Evolutionary conservation across 1,284 basidiomycete species (phyloP).

Genomic region (Boletellus deceptivus): DNA sequence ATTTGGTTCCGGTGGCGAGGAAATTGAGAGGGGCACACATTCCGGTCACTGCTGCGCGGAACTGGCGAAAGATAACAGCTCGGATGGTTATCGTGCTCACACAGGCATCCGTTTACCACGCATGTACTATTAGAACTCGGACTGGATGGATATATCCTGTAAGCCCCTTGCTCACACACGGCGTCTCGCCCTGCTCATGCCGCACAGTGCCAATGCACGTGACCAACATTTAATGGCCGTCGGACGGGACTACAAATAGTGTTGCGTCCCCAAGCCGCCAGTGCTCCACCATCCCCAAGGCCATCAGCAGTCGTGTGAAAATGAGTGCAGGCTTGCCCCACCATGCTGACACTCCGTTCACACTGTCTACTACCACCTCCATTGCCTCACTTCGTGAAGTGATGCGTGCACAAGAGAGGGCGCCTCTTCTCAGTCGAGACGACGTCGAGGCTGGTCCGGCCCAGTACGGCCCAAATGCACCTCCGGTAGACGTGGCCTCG

Average conservation of each 20-base stretch:
- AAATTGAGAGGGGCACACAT: not conserved
- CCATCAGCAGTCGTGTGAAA: not conserved
- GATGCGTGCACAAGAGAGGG: conserved; percentile 19
- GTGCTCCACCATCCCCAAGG: not conserved
- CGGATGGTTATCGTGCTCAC: no score
- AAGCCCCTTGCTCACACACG: no score
- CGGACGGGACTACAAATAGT: not conserved
- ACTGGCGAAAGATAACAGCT: no score
- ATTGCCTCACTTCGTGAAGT: conserved; percentile 29
- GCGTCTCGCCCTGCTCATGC: no score
- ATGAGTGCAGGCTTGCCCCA: conserved; percentile 15
- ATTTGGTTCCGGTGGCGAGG: conserved; percentile 32
- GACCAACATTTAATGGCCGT: conserved; percentile 1
- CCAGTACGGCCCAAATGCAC: conserved; percentile 19
- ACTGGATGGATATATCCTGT: no score
- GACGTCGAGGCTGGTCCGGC: conserved; percentile 29
- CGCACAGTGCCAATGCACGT: not conserved
- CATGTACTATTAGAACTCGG: no score
- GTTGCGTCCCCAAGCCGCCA: not conserved
- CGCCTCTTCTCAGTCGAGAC: conserved; percentile 21
- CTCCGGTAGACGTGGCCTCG: conserved; percentile 18
- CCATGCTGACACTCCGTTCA: conserved; percentile 19
- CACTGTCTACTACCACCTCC: conserved; percentile 32
- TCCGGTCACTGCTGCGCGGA: not conserved
- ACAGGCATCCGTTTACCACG: no score